Evolutionary conservation across 345 rosid species (phyloP), one percentile per base, ranked within the genome.

Genomic region (Rhodomyrtus tomentosa): DNA sequence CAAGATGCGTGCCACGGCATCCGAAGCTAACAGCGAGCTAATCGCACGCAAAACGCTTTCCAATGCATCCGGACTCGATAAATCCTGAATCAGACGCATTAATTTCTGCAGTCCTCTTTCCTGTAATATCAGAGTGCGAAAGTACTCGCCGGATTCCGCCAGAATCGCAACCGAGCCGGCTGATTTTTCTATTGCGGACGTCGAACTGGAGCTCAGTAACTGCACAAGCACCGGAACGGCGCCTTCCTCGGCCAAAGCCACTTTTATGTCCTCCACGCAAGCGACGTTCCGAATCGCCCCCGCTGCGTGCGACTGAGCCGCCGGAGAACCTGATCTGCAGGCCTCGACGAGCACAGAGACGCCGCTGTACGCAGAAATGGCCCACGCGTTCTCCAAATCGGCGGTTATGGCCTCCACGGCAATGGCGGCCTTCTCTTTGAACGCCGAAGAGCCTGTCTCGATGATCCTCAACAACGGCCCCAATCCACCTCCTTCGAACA

Each of bases 301-400:
- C 5, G 86, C 91, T 2, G 92, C 90, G 72, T 91, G 93, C 1
- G 92, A 88, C 81, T 93, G 92, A 4, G 91, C 87, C 32, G 85
- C 85, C 36, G 83, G 85, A 1, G 96, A 92, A 16, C 95, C 93
- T n/a, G 96, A 92, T 86, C 91, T 86, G 81, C 94, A 92, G 5
- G 96, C 94, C 54, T 95, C 96, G 74, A 95, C 85, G 76, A 95
- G 83, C 2, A 92, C 81, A 5, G 93, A 50, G 22, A 92, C 90
- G 48, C 98, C 97, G 25, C 96, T 92, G 90, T 94, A 92, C 0
- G 96, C 93, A 9, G 95, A 92, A 82, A 95, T 73, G 12, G 93
- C 96, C 96, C 97, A 94, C 3, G 92, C 93, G 81, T 93, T 92
- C 27, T 94, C 97, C 15, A 91, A 88, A 88, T 94, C 95, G 45